Base-by-base conservation (phyloP, 352 stramenopile species). In the Globisporangium paddicum region DNA sequence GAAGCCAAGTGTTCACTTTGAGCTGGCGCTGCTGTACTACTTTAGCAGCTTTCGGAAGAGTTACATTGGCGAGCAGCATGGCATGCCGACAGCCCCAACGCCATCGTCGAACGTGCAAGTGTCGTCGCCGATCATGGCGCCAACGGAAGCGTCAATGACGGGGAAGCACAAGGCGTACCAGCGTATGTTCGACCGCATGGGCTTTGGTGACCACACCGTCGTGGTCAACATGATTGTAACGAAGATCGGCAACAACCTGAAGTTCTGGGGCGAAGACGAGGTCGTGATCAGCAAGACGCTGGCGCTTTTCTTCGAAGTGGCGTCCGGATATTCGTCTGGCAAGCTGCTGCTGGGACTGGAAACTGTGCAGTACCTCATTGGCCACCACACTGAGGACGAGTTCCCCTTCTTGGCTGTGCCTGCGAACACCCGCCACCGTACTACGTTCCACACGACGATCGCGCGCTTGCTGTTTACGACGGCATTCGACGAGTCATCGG, bases 221-320 rank as follows among this genome's bases (percentile, higher is more conserved):
- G 95, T 99, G 19, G 95, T 98, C 55, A 99, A 99, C 75, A 97
- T 98, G 65, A 98, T 99, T 64, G 91, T 99, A 26, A 99, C 94
- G 34, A 99, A 99, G 79, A 89, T 99, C 56, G 95, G 95, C 64
- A 99, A 99, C 70, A 99, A 99, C 73, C 82, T 99, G 25, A 99
- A 99, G 79, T 99, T 98, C 65, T 99, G 96, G 96, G 93, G 93
- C 21, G 88, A 98, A 55, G 86, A 98, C 23, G 79, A 98, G 64
- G 90, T 98, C 50, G 89, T 99, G 60, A 91, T 99, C 66, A 88
- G 77, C 66, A 97, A 98, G 64, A 99, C 96, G 14, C 76, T 99
- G 28, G 85, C 95, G 55, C 81, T 99, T 1, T 97, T 99, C 54
- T 96, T 98, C 45, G 96, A 99, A 69, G 98, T 99, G 71, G 93